Evolutionary conservation across 2,329 filamentous ascomycete genomes (phyloP), one percentile per base, ranked within the genome.

Genomic region (Xylariaceae sp.): DNA sequence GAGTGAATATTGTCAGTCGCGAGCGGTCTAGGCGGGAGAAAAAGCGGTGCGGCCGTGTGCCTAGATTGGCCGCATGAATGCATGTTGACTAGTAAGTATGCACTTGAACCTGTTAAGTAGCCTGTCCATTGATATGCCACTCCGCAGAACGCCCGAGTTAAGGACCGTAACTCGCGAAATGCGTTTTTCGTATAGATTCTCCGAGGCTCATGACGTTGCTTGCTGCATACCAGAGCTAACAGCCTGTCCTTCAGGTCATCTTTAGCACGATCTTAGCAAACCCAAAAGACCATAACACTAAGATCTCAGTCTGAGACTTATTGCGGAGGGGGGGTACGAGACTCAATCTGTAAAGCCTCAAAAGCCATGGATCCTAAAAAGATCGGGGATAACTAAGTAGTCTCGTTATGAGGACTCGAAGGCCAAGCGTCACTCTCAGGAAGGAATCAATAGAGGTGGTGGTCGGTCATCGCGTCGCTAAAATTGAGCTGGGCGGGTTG

Each of bases 1-100:
- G 44, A 40, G 41, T 40, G 50, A 52, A 48, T 56, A 28, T 51
- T 19, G 46, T 53, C 49, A 33, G 56, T 24, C 4, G 37, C 14
- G 31, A 48, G 36, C 46, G 23, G 37, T 29, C 21, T 34, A 8
- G 16, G n/a, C 16, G 24, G 51, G 39, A 54, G 40, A 16, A 37
- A 51, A 31, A 41, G 26, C 41, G 11, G 16, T 28, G 23, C 36
- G 34, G 26, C 33, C 12, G 24, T 26, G 57, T 6, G 37, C 37
- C 37, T 40, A 19, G n/a, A 40, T 40, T 17, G 12, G 19, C 4
- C 37, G 19, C 6, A 23, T 40, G 17, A n/a, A 23, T 40, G n/a
- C n/a, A n/a, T n/a, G n/a, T n/a, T n/a, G n/a, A 46, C 43, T 39
- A 43, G 31, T 40, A 37, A 17, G 39, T 21, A 31, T 48, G 19